A percentile compares a stretch with the other conserved stretches of the same genome.
These are phyloP conservation scores for Backusella australiensis DNA, from an alignment of 192 early-diverging fungal species.

Conservation along the genomic window DNA sequence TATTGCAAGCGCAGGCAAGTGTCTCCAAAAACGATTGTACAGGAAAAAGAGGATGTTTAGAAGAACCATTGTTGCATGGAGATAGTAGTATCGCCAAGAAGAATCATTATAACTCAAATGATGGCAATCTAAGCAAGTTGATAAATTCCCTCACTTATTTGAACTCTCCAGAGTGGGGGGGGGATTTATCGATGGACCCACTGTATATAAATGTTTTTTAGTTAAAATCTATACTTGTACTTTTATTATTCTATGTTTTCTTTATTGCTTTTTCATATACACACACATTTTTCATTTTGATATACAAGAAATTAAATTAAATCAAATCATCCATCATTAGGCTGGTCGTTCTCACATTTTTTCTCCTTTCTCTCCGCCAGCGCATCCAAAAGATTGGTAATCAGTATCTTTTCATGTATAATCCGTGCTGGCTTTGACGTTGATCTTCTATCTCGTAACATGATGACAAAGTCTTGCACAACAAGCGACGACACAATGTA, in stretches of 20 bases:
- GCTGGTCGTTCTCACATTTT: background rate
- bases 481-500: conserved; percentile 21
- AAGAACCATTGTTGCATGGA: background rate
- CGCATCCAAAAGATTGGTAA: background rate
- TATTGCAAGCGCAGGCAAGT: background rate
- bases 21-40: background rate
- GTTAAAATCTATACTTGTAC: too few species aligned
- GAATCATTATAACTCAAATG: background rate
- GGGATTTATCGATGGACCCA: too few species aligned
- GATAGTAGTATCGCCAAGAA: background rate
- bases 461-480: conserved; percentile 22
- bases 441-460: background rate
- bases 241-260: background rate
- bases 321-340: background rate
- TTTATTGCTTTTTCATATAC: background rate
- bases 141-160: too few species aligned
- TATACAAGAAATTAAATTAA: background rate
- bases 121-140: background rate
- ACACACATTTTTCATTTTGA: background rate
- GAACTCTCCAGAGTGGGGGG: too few species aligned
- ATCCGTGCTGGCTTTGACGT: background rate
- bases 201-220: too few species aligned
- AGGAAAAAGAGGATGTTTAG: background rate
- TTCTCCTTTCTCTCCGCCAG: background rate
- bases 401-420: background rate